Percentiles rank a stretch among this genome's conserved stretches.
phyloP scores from a whole-genome alignment of 495 filamentous ascomycete genomes.

The Hypoxylon trugodes region DNA sequence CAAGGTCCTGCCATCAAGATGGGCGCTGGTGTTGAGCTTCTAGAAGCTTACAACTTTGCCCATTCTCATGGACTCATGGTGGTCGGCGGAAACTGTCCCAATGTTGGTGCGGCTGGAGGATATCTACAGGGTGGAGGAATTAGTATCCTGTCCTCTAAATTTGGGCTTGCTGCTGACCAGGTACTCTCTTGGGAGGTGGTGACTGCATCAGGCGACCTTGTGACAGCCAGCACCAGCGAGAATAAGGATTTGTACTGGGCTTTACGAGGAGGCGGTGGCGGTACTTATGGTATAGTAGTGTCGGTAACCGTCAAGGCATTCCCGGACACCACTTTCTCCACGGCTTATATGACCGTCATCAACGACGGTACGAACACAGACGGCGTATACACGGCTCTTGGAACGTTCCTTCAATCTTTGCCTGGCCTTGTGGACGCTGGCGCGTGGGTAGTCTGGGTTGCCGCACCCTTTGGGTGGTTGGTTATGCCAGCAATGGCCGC shows the following conservation, averaged over 20 bases:
- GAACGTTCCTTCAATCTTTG: slow-evolving; percentile 9
- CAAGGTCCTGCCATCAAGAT: slow-evolving; percentile 58
- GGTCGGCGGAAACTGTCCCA: slow-evolving; percentile 57
- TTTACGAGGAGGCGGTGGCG: slow-evolving; percentile 60
- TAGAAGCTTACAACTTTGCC: slow-evolving; percentile 56
- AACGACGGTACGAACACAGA: slow-evolving; percentile 7
- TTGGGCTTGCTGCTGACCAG: slow-evolving; percentile 59
- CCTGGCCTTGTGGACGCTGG: slow-evolving; percentile 14
- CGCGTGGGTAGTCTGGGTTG: slow-evolving; percentile 19
- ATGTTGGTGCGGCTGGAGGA: slow-evolving; percentile 58
- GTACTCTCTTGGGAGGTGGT: slow-evolving; percentile 58
- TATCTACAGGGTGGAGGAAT: slow-evolving; percentile 66
- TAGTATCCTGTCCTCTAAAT: slow-evolving; percentile 29
- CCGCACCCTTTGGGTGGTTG: slow-evolving; percentile 14
- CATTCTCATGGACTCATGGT: slow-evolving; percentile 53
- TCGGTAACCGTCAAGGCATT: slow-evolving; percentile 50
- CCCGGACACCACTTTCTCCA: slow-evolving; percentile 33
- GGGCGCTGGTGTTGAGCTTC: slow-evolving; percentile 63
- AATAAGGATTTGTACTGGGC: slow-evolving; percentile 68
- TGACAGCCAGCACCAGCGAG: slow-evolving; percentile 51
- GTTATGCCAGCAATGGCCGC: slow-evolving; percentile 17
- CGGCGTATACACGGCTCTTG: slow-evolving; percentile 11
- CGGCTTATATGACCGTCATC: background rate
- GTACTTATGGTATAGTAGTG: slow-evolving; percentile 60
- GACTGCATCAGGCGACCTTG: slow-evolving; percentile 54